phyloP scores from a whole-genome alignment of 352 stramenopile genomes.

The Pythium phragmiticola region DNA sequence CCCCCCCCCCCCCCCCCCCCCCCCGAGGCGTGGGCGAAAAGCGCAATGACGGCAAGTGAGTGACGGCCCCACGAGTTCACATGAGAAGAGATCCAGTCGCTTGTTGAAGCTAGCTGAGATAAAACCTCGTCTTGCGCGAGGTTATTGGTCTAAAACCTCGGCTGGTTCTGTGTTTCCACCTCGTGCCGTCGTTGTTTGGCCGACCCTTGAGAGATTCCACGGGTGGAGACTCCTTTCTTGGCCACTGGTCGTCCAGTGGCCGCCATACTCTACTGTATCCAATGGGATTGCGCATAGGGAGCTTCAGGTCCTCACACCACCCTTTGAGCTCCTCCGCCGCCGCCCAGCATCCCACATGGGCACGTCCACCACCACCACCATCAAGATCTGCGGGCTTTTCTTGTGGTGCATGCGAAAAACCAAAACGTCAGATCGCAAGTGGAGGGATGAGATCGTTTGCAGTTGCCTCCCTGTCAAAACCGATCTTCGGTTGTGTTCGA shows the following conservation, averaged over 20 bases:
- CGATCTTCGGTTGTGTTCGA: constrained; percentile 16
- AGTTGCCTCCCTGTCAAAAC: constrained; percentile 29
- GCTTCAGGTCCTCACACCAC: neutral
- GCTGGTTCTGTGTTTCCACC: constrained; percentile 16
- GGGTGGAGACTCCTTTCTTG: neutral
- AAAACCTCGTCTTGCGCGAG: constrained; percentile 29
- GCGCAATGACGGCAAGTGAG: constrained; percentile 21
- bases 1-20: too few relatives aligned
- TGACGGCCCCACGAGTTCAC: constrained; percentile 2
- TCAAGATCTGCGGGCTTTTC: neutral
- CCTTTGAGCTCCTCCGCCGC: neutral
- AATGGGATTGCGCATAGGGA: neutral
- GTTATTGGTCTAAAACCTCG: constrained; percentile 20
- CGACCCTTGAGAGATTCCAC: neutral
- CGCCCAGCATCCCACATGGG: constrained; percentile 1
- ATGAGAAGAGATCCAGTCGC: neutral
- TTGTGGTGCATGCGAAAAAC: neutral
- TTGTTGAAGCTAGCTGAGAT: constrained; percentile 23
- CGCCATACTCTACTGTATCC: neutral
- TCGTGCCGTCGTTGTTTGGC: constrained; percentile 7
- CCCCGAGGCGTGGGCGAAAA: constrained; percentile 20
- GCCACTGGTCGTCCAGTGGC: too few relatives aligned
- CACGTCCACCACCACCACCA: neutral
- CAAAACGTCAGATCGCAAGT: neutral
- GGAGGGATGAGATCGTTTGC: constrained; percentile 3